A percentile compares a stretch with the other conserved stretches of the same genome.
phyloP scores from a whole-genome alignment of 768 basidiomycete species.

The Baorangia bicolor region DNA sequence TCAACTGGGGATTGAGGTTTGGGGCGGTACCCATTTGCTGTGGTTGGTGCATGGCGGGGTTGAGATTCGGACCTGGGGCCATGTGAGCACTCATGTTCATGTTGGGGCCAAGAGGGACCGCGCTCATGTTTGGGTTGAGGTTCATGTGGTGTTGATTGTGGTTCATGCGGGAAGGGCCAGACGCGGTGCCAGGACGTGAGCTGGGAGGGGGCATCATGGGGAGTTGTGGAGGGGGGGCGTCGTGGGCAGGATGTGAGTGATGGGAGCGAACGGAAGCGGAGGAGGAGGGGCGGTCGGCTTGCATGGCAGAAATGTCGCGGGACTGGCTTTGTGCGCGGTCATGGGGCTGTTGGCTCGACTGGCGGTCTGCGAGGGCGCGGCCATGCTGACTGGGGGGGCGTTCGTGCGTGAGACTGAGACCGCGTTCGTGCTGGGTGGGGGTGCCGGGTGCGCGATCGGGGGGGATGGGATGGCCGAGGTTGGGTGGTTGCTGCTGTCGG shows the following conservation, averaged over 20 bases:
- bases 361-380: constrained; percentile 20
- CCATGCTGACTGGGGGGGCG: constrained; percentile 25
- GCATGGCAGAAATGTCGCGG: constrained; percentile 17
- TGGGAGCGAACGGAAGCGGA: constrained; percentile 30
- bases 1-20: constrained; percentile 18
- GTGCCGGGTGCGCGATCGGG: constrained; percentile 20
- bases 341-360: constrained; percentile 22
- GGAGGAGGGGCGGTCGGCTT: constrained; percentile 28
- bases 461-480: constrained; percentile 10
- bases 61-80: not conserved
- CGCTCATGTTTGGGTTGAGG: constrained; percentile 20
- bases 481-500: constrained; percentile 30
- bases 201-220: constrained; percentile 26
- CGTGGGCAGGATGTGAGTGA: constrained; percentile 25
- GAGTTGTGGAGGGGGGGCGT: constrained; percentile 1
- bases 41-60: constrained; percentile 18
- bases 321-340: constrained; percentile 25
- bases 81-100: constrained; percentile 18
- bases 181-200: constrained; percentile 29
- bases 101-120: constrained; percentile 7
- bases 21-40: constrained; percentile 19
- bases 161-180: constrained; percentile 28
- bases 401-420: constrained; percentile 20
- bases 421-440: constrained; percentile 25
- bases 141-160: constrained; percentile 21